Base-by-base conservation (phyloP, 2,329 filamentous ascomycete genomes). In the Colletotrichum sp. region DNA sequence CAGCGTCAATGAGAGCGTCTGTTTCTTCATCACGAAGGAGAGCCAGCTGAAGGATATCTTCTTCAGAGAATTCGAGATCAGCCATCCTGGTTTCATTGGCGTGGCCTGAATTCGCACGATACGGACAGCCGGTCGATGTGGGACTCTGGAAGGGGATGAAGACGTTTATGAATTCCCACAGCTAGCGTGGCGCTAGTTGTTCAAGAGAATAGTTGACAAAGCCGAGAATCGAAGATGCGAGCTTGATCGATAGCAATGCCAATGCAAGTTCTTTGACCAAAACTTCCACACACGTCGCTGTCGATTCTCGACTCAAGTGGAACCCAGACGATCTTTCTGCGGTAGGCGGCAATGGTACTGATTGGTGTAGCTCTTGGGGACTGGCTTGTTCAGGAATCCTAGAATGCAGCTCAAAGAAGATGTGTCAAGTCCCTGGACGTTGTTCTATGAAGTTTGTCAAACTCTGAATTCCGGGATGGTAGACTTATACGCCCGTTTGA, bases 1-100 rank as follows among this genome's bases (percentile, higher is more conserved):
- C 79, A 26, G 75, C 77, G 10, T 77, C 68, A 13, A 82, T 79
- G 28, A 83, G 78, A 26, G 77, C 75, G 57, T 83, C 81, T 7
- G 78, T 78, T 52, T 82, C 82, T 21, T 82, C 80, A 68, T 82
- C 80, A 13, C 80, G 80, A 18, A 82, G 73, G 13, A 82, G 76
- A 13, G 79, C 78, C 39, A 82, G 76, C 73, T 82, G 78, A 69
- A 80, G 60, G 28, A 80, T 77, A 24, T 82, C 80, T n/a, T 82
- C 80, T 8, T 81, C 80, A 36, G 66, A 69, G 64, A 77, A 77
- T n/a, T 60, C 36, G 36, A 49, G 62, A 65, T 49, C 62, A 49
- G 62, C 21, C 62, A 65, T 65, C 16, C 6, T 49, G 34, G 8
- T 30, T 12, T 44, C 36, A 24, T 16, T 44, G 15, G 24, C 30